Base-by-base conservation (phyloP, 108 stramenopile species). In the Conticribra weissflogii region DNA sequence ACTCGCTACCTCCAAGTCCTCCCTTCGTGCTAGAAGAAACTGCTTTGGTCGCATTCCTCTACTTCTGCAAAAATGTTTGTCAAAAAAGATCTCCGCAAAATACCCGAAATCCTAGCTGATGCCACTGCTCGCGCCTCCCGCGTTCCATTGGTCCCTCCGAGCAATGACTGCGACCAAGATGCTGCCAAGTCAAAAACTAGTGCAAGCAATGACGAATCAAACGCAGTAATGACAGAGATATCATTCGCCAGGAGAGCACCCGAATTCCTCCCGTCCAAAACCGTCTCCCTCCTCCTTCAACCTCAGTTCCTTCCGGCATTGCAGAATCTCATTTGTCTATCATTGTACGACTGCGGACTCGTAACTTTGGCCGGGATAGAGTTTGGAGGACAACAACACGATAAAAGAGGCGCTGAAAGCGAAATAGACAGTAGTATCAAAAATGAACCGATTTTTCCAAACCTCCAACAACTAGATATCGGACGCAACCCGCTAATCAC, bases 11-110 rank as follows among this genome's bases (percentile, higher is more conserved):
- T n/a, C n/a, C n/a, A n/a, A n/a, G n/a, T n/a, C n/a, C n/a, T n/a
- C n/a, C n/a, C n/a, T n/a, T n/a, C n/a, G n/a, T n/a, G n/a, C n/a
- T n/a, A n/a, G n/a, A n/a, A n/a, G n/a, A n/a, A n/a, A n/a, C n/a
- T n/a, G n/a, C n/a, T n/a, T n/a, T n/a, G n/a, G n/a, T n/a, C n/a
- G n/a, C n/a, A n/a, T n/a, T n/a, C n/a, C n/a, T n/a, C n/a, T n/a
- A n/a, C n/a, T n/a, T n/a, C n/a, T n/a, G n/a, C n/a, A n/a, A n/a
- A n/a, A n/a, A 88, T 88, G 88, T 88, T 88, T 55, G 72, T 88
- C 57, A 88, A 88, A 41, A 88, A 88, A 63, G 88, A 88, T 52
- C 51, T 84, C 36, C 83, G 88, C 27, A 88, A 88, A 70, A 85
- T 88, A 12, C 85, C 85, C 21, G 73, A 71, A 41, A 88, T 88